Conservation (phyloP, 2,329 filamentous ascomycete genomes). For the Periconia sp. region DNA sequence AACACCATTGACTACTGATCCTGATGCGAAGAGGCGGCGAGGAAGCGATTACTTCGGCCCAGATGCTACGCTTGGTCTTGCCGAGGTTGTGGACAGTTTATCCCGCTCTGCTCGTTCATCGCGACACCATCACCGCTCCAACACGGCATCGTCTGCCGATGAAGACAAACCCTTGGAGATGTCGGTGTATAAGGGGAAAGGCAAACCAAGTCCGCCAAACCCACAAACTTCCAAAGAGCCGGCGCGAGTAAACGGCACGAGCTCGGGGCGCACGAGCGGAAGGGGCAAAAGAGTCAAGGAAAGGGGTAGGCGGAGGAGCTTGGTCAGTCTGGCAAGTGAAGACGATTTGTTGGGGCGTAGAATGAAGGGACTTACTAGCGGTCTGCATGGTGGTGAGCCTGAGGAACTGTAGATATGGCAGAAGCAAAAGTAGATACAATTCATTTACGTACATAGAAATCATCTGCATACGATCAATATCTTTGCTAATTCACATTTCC, state of each 20-base stretch:
- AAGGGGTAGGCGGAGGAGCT: conserved; percentile 40
- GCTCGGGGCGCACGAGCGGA: conserved; percentile 18
- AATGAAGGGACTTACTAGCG: conserved; percentile 51
- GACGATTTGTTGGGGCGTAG: conserved; percentile 52
- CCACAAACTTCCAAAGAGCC: background rate
- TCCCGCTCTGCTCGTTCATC: conserved; percentile 25
- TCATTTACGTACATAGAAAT: background rate
- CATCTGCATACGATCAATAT: too few relatives aligned
- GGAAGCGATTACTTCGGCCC: conserved; percentile 71
- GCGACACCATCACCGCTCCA: conserved; percentile 50
- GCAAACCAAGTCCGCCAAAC: conserved; percentile 19
- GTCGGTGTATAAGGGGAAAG: conserved; percentile 42
- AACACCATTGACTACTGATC: background rate
- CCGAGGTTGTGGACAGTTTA: conserved; percentile 64
- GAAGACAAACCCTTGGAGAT: conserved; percentile 85
- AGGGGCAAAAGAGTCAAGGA: conserved; percentile 30
- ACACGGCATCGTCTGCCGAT: conserved; percentile 69
- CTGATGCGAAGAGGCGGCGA: background rate
- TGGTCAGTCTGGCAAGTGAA: conserved; percentile 50
- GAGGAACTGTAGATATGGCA: background rate
- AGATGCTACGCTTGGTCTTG: conserved; percentile 70
- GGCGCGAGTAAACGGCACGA: conserved; percentile 6
- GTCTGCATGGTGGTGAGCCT: conserved; percentile 35
- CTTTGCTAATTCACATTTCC: too few relatives aligned
- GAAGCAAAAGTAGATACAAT: background rate